Base-by-base conservation (phyloP, 352 stramenopile genomes). In the Pythium plurisporium region DNA sequence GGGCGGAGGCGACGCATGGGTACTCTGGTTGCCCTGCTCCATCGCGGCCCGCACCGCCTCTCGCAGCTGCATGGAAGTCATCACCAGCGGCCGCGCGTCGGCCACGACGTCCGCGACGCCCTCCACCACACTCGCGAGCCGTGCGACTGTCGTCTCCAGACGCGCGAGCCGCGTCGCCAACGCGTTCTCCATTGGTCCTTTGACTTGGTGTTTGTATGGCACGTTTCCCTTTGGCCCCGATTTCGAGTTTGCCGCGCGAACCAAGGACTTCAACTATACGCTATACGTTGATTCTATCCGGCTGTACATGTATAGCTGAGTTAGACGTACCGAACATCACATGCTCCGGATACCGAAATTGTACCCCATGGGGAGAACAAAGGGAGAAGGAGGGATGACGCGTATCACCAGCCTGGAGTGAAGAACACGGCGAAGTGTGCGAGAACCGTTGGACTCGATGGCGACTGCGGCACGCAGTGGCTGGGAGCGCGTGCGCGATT, bases 401-500 rank as follows among this genome's bases (percentile, higher is more conserved):
- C n/a, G n/a, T n/a, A n/a, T n/a, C n/a, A n/a, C n/a, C n/a, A n/a
- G n/a, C n/a, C n/a, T n/a, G n/a, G n/a, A n/a, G n/a, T n/a, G n/a
- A n/a, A n/a, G n/a, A n/a, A n/a, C n/a, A n/a, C n/a, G n/a, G n/a
- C n/a, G n/a, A n/a, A n/a, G n/a, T n/a, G n/a, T n/a, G n/a, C n/a
- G n/a, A n/a, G n/a, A n/a, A n/a, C n/a, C n/a, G n/a, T n/a, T n/a
- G n/a, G n/a, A n/a, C n/a, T n/a, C n/a, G n/a, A 65, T 60, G 59
- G 38, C 59, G 50, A 55, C 51, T 37, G 29, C 59, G 45, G 34
- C 44, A 51, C 61, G 47, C 23, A 65, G 71, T 53, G 72, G 69
- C 44, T 94, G 84, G 84, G 71, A 91, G 70, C 82, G 82, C 66
- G 77, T 92, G 41, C 67, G 84, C 64, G 82, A 94, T 76, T 70